phyloP scores from a whole-genome alignment of 306 rosid species.

The Dalbergia cultrata region DNA sequence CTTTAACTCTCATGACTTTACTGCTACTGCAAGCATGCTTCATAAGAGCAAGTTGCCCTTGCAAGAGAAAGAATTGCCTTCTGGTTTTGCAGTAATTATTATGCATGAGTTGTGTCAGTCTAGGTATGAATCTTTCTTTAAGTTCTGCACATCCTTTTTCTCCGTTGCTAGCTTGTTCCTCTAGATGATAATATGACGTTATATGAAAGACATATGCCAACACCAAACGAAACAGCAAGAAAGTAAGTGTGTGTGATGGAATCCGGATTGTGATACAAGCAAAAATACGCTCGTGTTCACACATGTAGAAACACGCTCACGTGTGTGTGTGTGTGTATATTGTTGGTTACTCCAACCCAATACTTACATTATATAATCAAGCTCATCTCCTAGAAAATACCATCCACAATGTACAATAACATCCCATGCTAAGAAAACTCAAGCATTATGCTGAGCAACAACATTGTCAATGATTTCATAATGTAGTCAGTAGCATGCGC shows the following conservation, averaged over 20 bases:
- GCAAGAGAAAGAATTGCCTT: constrained; percentile 25
- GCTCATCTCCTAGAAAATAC: neutral
- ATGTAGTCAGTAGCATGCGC: neutral
- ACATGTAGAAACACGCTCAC: no score
- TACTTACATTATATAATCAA: neutral
- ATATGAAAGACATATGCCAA: neutral
- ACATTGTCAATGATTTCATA: neutral
- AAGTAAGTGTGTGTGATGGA: neutral
- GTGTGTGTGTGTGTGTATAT: no score
- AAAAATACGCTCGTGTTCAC: neutral
- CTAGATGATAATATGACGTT: neutral
- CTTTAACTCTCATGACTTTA: constrained; percentile 6
- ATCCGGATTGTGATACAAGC: neutral
- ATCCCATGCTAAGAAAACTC: no score
- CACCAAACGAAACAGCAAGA: neutral
- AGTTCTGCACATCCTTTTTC: neutral
- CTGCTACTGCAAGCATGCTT: constrained; percentile 39
- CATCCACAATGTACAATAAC: neutral
- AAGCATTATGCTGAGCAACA: no score
- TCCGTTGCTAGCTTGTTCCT: neutral
- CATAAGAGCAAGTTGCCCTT: constrained; percentile 29
- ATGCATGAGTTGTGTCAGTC: constrained; percentile 15
- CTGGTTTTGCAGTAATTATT: constrained; percentile 5
- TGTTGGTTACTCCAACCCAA: neutral
- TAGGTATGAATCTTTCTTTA: constrained; percentile 10